phyloP scores from a whole-genome alignment of 495 filamentous ascomycete genomes.

The Aspergillus biplanus region DNA sequence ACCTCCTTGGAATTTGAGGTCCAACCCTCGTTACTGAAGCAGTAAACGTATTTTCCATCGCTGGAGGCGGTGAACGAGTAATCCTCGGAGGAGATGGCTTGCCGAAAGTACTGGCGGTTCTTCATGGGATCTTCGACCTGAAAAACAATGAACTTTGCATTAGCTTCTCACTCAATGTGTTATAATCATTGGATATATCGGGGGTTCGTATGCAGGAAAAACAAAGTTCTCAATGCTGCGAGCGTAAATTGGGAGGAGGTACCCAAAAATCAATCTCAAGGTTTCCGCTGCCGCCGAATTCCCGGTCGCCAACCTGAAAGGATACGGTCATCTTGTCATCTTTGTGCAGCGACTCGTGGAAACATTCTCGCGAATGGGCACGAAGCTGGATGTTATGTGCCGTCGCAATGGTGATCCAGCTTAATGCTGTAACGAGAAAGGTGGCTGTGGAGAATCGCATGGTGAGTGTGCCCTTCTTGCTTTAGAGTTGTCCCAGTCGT shows the following conservation, averaged over 20 bases:
- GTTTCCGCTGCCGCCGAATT: conserved; percentile 93
- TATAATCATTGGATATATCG: not conserved
- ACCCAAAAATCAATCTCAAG: conserved; percentile 99
- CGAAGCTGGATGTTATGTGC: conserved; percentile 96
- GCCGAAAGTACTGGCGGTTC: conserved; percentile 76
- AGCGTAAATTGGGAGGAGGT: conserved; percentile 32
- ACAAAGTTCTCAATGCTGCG: not conserved
- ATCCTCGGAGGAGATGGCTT: conserved; percentile 82
- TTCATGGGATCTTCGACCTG: conserved; percentile 80
- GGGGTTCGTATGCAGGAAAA: conserved; percentile 2
- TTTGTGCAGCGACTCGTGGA: conserved; percentile 88
- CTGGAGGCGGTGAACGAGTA: conserved; percentile 83
- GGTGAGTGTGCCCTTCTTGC: conserved; percentile 21
- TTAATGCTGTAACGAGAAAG: conserved; percentile 64
- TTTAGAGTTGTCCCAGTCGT: not conserved
- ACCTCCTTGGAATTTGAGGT: conserved; percentile 92
- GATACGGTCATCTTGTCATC: conserved; percentile 99
- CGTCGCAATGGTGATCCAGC: conserved; percentile 62
- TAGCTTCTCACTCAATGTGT: conserved; percentile 16
- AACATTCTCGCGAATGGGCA: conserved; percentile 92
- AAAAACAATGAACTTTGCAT: conserved; percentile 16
- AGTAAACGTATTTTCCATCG: conserved; percentile 93
- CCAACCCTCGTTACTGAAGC: conserved; percentile 99
- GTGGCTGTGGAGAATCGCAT: conserved; percentile 61
- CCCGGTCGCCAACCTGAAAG: conserved; percentile 96